A percentile compares a stretch with the other conserved stretches of the same genome.
Conservation (phyloP, 345 rosid genomes). For the Brassica carinata region DNA sequence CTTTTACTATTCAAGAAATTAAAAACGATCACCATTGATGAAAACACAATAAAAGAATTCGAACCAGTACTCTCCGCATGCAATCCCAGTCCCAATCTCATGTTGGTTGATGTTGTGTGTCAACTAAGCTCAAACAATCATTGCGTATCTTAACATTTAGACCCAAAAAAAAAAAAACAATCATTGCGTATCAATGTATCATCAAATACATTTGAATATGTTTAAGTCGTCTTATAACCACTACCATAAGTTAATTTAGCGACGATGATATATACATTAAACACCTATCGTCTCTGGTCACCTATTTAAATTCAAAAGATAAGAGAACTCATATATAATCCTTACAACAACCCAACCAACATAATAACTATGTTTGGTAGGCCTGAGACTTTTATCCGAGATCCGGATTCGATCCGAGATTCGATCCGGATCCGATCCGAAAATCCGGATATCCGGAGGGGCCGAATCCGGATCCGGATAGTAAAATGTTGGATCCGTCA, state of each 20-base stretch:
- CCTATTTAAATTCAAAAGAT: not conserved
- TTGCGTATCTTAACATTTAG: too few relatives aligned
- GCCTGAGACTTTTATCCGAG: too few relatives aligned
- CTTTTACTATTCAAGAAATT: not conserved
- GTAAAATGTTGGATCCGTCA: too few relatives aligned
- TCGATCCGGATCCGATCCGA: too few relatives aligned
- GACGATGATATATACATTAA: not conserved
- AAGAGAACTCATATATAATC: not conserved
- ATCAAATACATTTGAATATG: not conserved
- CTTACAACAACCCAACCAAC: conserved; percentile 11
- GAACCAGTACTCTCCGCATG: not conserved
- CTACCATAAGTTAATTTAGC: not conserved
- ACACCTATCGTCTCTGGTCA: not conserved
- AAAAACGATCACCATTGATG: not conserved
- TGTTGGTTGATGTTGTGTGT: not conserved
- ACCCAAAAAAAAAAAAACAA: too few relatives aligned
- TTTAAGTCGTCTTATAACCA: not conserved
- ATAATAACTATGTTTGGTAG: not conserved
- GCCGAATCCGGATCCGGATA: too few relatives aligned
- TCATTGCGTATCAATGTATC: not conserved
- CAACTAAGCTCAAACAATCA: not conserved
- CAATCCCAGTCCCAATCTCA: not conserved
- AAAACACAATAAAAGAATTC: not conserved
- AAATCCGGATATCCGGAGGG: too few relatives aligned
- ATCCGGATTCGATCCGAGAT: too few relatives aligned